phyloP scores from a whole-genome alignment of 2,329 filamentous ascomycete species.

The Paracorniculantispora psalliotae region DNA sequence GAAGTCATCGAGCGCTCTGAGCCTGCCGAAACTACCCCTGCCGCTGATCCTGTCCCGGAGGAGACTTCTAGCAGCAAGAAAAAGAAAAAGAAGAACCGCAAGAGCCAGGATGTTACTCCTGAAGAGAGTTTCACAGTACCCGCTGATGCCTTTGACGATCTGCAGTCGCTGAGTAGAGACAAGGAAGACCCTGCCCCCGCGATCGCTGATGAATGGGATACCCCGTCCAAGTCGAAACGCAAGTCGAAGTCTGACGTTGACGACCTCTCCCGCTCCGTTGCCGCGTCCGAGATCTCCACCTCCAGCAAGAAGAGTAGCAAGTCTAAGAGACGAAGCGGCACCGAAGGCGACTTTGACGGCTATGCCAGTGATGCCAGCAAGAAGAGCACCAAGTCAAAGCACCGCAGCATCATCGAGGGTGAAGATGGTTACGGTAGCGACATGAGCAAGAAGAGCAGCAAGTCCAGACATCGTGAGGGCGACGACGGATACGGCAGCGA shows the following conservation, averaged over 20 bases:
- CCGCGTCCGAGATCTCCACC: conserved; percentile 33
- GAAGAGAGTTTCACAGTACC: conserved; percentile 26
- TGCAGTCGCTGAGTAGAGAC: conserved; percentile 19
- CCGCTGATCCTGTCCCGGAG: conserved; percentile 24
- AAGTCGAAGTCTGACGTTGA: conserved; percentile 25
- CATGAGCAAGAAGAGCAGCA: conserved; percentile 36
- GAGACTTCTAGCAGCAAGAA: conserved; percentile 27
- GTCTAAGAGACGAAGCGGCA: conserved; percentile 32
- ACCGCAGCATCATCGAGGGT: conserved; percentile 26
- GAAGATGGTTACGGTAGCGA: conserved; percentile 31
- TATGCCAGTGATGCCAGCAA: conserved; percentile 26
- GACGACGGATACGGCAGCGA: conserved; percentile 31
- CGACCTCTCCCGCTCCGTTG: conserved; percentile 28
- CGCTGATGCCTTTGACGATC: conserved; percentile 26
- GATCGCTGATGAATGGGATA: conserved; percentile 30
- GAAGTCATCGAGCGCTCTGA: conserved; percentile 11
- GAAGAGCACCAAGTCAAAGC: conserved; percentile 36
- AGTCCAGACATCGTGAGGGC: conserved; percentile 35
- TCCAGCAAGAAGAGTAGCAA: conserved; percentile 30
- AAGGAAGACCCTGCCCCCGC: conserved; percentile 12
- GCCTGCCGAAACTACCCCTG: conserved; percentile 9
- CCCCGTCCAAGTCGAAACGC: conserved; percentile 29
- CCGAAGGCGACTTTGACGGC: conserved; percentile 31
- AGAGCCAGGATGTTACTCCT: conserved; percentile 23
- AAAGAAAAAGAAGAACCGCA: conserved; percentile 30